phyloP scores from a whole-genome alignment of 2,329 filamentous ascomycete genomes.

The Fonsecaea monophora region DNA sequence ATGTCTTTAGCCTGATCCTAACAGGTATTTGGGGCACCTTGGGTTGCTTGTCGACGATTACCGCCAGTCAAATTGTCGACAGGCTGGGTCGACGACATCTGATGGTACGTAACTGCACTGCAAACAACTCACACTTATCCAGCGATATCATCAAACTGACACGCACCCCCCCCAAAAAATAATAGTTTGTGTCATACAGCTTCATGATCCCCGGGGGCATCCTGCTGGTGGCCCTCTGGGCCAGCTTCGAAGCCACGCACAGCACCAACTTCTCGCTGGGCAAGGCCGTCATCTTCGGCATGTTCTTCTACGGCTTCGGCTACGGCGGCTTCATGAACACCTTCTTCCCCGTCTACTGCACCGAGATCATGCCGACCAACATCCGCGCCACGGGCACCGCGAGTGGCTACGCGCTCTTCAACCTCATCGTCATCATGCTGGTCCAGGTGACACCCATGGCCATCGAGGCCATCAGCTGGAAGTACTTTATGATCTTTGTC shows the following conservation, averaged over 20 bases:
- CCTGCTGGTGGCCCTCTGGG: constrained; percentile 12
- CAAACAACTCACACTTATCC: constrained; percentile 63
- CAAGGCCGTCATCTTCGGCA: constrained; percentile 13
- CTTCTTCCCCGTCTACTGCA: constrained; percentile 13
- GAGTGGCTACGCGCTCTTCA: constrained; percentile 6
- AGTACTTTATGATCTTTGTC: constrained; percentile 67
- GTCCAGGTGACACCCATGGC: constrained; percentile 62
- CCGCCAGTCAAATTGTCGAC: constrained; percentile 60
- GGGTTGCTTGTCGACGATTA: constrained; percentile 78
- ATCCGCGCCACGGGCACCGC: constrained; percentile 10
- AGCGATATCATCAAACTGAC: constrained; percentile 51
- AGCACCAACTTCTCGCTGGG: constrained; percentile 10
- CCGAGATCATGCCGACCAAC: constrained; percentile 22
- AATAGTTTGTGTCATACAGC: constrained; percentile 13
- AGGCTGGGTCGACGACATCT: constrained; percentile 65
- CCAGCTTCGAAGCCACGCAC: constrained; percentile 8
- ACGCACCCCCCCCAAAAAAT: background rate
- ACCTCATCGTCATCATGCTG: constrained; percentile 59
- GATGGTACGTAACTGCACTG: constrained; percentile 49
- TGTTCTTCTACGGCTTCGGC: constrained; percentile 19
- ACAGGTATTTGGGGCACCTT: constrained; percentile 89
- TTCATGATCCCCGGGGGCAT: constrained; percentile 11
- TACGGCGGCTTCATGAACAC: constrained; percentile 15
- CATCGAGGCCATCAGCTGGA: constrained; percentile 62
- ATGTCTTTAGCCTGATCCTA: constrained; percentile 62